Conservation (phyloP, 768 basidiomycete genomes). For the Mycena venus region DNA sequence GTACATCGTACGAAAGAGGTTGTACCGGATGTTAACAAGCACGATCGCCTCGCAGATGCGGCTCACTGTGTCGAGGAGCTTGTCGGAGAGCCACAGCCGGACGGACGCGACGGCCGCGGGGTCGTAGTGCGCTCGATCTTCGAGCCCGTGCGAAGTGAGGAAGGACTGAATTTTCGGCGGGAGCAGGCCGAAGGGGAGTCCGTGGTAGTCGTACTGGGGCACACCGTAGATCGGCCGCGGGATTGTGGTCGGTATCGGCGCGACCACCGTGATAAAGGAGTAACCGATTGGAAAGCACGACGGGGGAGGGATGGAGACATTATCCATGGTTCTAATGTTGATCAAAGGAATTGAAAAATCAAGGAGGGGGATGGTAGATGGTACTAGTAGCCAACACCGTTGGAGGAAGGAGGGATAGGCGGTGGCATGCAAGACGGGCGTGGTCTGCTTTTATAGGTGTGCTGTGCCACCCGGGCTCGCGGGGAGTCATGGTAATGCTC, state of each 20-base stretch:
- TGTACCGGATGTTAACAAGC: background rate
- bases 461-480: background rate
- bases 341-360: constrained; percentile 4
- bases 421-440: background rate
- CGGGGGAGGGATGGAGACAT: background rate
- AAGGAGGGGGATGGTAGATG: background rate
- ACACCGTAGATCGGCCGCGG: background rate
- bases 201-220: constrained; percentile 10
- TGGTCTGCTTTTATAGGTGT: background rate
- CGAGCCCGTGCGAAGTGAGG: constrained; percentile 8
- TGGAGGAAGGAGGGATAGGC: constrained; percentile 5
- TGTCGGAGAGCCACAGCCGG: background rate
- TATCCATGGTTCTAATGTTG: background rate
- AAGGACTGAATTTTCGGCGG: constrained; percentile 4
- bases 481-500: background rate
- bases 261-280: background rate
- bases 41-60: background rate
- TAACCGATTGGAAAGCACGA: background rate
- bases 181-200: background rate
- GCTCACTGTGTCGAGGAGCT: background rate
- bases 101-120: background rate
- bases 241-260: background rate
- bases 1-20: background rate
- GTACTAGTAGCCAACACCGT: background rate
- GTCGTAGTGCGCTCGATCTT: background rate